Evolutionary conservation across 805 yeast species (phyloP).

Genomic region (Priceomyces castillae): DNA sequence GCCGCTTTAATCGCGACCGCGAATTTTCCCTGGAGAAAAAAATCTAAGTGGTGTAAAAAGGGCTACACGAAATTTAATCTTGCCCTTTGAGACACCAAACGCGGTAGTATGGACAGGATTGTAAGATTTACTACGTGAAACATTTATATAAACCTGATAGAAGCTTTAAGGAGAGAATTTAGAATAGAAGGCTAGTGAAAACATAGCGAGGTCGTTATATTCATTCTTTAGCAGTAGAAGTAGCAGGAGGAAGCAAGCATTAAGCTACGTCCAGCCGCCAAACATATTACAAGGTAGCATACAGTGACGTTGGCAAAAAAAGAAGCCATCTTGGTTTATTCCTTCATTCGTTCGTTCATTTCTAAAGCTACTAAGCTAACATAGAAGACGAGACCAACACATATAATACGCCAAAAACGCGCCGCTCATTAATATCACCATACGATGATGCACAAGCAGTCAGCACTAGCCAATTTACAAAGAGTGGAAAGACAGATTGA

Average conservation of each 20-base stretch:
- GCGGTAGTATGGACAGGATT: conserved; percentile 1
- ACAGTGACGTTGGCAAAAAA: not conserved
- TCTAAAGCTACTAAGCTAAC: not conserved
- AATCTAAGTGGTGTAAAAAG: not conserved
- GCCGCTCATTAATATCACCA: not conserved
- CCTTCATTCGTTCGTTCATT: not conserved
- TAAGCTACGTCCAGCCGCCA: not conserved
- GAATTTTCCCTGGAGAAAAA: not conserved
- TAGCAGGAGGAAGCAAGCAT: not conserved
- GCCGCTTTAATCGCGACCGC: conserved; percentile 3
- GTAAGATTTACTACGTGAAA: not conserved
- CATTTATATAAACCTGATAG: conserved; percentile 1
- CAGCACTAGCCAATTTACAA: not conserved
- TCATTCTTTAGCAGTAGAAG: not conserved
- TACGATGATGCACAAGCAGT: conserved; percentile 3
- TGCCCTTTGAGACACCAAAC: not conserved
- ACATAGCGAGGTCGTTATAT: not conserved
- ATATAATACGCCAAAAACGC: not conserved
- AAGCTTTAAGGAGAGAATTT: not conserved
- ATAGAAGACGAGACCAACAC: no score
- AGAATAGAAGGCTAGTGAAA: not conserved
- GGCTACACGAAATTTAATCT: conserved; percentile 1
- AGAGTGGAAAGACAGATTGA: conserved; percentile 1
- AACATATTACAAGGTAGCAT: not conserved
- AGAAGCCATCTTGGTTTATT: not conserved